Percentiles rank a stretch among this genome's conserved stretches.
Evolutionary conservation across 305 asterid genomes (phyloP).

Genomic region (Rubia occidens): DNA sequence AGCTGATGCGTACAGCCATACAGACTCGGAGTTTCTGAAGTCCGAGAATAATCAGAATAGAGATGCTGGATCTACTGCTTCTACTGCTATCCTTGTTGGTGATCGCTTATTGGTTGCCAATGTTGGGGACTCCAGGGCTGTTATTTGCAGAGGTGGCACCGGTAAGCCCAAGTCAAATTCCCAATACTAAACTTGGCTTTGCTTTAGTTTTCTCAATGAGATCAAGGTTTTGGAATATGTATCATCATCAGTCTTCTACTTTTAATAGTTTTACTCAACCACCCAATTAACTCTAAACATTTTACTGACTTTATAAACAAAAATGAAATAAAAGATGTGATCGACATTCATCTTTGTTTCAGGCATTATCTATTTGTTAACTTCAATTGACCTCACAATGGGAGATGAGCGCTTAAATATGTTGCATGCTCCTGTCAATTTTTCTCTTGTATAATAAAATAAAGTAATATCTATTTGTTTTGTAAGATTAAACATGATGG

Average conservation of each 20-base stretch:
- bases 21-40: conserved; percentile 77
- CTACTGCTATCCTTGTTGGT: conserved; percentile 82
- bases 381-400: background rate
- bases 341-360: background rate
- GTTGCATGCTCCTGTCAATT: background rate
- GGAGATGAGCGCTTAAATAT: background rate
- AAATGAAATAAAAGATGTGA: background rate
- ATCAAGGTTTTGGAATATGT: background rate
- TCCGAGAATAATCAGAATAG: conserved; percentile 63
- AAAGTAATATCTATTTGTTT: background rate
- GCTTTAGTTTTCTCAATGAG: background rate
- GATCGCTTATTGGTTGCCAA: conserved; percentile 76
- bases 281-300: background rate
- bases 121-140: conserved; percentile 86
- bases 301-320: background rate
- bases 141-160: conserved; percentile 62
- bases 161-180: conserved; percentile 33
- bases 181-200: background rate
- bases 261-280: background rate
- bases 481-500: background rate
- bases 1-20: conserved; percentile 74
- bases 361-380: background rate
- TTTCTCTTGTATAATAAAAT: background rate
- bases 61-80: conserved; percentile 92
- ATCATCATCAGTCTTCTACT: background rate